Conservation (phyloP, 2,329 filamentous ascomycete species). For the Penicillium sumatraense region DNA sequence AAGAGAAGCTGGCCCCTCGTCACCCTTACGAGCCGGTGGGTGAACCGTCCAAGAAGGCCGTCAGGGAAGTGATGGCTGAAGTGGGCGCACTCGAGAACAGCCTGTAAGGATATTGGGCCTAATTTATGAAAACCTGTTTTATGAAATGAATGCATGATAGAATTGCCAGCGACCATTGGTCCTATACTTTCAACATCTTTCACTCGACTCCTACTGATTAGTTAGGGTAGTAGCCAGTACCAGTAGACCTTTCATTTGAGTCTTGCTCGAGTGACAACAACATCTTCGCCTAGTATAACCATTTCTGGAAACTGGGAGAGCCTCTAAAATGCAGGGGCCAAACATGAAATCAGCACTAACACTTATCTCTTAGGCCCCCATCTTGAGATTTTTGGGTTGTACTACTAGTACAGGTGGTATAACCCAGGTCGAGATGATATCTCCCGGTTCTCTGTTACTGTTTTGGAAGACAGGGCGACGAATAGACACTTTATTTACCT, state of each 20-base stretch:
- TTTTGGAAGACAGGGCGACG: too few species aligned
- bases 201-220: too few species aligned
- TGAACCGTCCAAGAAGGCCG: constrained; percentile 48
- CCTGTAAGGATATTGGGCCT: constrained; percentile 4
- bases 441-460: too few species aligned
- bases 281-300: background rate
- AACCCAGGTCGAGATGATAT: background rate
- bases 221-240: too few species aligned
- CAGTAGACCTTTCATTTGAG: too few species aligned
- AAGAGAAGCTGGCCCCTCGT: constrained; percentile 61
- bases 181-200: too few species aligned
- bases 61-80: constrained; percentile 37
- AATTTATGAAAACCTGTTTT: background rate
- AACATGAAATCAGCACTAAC: background rate
- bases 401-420: too few species aligned
- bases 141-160: constrained; percentile 5
- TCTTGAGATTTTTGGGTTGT: background rate
- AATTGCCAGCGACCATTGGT: background rate
- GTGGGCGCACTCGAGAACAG: constrained; percentile 23
- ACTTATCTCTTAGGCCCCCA: too few species aligned
- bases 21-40: constrained; percentile 60
- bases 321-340: background rate
- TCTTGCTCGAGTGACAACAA: background rate
- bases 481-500: too few species aligned
- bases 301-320: background rate